Percentiles rank a stretch among this genome's conserved stretches.
Evolutionary conservation across 176 grass and related monocot species (phyloP).

Genomic region (Oryza australiensis): DNA sequence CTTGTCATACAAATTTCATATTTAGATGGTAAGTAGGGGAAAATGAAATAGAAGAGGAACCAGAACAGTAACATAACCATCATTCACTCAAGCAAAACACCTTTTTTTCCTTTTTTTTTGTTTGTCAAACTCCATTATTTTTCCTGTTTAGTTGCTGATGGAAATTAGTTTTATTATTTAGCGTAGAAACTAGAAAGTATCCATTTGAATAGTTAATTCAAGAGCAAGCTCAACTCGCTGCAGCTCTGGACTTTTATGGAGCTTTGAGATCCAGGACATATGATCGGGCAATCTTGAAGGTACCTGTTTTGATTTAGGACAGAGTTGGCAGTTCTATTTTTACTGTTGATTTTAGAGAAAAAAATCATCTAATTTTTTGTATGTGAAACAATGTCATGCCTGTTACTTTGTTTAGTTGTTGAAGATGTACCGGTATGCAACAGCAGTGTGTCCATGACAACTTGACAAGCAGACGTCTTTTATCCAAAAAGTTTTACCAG

Average conservation of each 20-base stretch:
- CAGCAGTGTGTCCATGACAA: neutral
- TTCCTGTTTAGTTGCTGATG: neutral
- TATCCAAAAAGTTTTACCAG: neutral
- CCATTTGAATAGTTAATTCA: constrained; percentile 21
- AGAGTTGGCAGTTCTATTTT: neutral
- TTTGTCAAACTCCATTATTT: neutral
- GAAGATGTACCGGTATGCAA: neutral
- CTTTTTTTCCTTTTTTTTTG: neutral
- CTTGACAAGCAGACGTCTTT: neutral
- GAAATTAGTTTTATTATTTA: neutral
- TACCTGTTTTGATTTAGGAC: constrained; percentile 26
- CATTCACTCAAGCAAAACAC: neutral
- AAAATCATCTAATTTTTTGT: neutral
- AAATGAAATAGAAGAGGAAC: neutral
- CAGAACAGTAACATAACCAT: neutral
- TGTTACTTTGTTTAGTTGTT: constrained; percentile 4
- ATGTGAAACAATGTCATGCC: neutral
- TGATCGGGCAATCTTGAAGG: constrained; percentile 83
- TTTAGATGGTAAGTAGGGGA: neutral
- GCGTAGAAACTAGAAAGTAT: neutral
- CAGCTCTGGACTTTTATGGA: constrained; percentile 94
- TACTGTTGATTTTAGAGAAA: neutral
- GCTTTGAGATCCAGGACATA: constrained; percentile 91
- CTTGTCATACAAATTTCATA: neutral
- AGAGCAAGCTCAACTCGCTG: constrained; percentile 25